A percentile compares a stretch with the other conserved stretches of the same genome.
Conservation (phyloP, 1,284 basidiomycete species). For the Pyrrhoderma noxium region DNA sequence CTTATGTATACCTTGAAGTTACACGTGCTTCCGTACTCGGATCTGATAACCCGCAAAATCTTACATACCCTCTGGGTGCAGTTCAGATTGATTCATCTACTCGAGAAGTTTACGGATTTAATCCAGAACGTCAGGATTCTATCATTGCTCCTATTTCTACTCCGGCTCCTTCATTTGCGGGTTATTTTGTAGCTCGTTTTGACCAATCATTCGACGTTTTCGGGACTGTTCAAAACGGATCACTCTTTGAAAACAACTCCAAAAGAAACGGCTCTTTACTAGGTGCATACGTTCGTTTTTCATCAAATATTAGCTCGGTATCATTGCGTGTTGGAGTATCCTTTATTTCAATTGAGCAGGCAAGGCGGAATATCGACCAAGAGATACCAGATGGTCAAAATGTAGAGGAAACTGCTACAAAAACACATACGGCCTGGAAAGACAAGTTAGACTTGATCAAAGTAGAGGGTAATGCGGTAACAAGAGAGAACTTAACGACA, state of each 20-base stretch:
- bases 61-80: slow-evolving; percentile 55
- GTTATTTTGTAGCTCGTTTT: slow-evolving; percentile 76
- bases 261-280: slow-evolving; percentile 33
- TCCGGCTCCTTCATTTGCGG: slow-evolving; percentile 45
- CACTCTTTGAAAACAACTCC: slow-evolving; percentile 30
- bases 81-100: slow-evolving; percentile 40
- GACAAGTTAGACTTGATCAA: slow-evolving; percentile 63
- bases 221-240: slow-evolving; percentile 47
- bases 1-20: slow-evolving; percentile 67
- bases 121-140: slow-evolving; percentile 69
- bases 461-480: slow-evolving; percentile 42
- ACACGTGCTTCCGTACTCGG: slow-evolving; percentile 58
- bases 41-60: slow-evolving; percentile 49
- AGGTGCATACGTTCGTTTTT: slow-evolving; percentile 55
- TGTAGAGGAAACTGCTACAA: slow-evolving; percentile 55
- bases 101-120: slow-evolving; percentile 62
- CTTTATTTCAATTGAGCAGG: slow-evolving; percentile 73
- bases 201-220: slow-evolving; percentile 39
- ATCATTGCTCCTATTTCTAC: slow-evolving; percentile 50
- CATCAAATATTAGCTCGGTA: slow-evolving; percentile 32
- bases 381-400: slow-evolving; percentile 56
- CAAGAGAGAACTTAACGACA: slow-evolving; percentile 42
- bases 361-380: slow-evolving; percentile 50
- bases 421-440: slow-evolving; percentile 58
- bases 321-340: slow-evolving; percentile 68